Evolutionary conservation across 805 yeast species (phyloP).

Genomic region (Sugiyamaella smithiae): DNA sequence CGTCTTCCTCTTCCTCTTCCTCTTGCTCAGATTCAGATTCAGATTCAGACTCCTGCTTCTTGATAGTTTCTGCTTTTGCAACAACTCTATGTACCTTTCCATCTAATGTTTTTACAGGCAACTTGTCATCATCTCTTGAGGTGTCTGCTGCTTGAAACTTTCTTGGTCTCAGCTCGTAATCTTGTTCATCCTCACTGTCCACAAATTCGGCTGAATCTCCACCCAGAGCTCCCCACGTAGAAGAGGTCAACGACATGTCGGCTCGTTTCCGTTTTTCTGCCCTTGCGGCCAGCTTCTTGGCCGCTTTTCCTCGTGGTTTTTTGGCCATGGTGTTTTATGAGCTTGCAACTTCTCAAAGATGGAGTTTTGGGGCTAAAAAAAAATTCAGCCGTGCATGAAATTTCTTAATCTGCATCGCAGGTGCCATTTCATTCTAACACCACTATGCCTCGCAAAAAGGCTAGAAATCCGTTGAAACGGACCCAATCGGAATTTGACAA

Average conservation of each 20-base stretch:
- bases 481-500: constrained; percentile 20
- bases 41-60: constrained; percentile 28
- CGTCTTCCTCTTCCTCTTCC: constrained; percentile 33
- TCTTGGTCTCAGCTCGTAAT: constrained; percentile 75
- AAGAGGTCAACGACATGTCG: constrained; percentile 19
- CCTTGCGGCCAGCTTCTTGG: constrained; percentile 20
- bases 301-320: constrained; percentile 25
- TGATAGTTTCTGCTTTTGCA: constrained; percentile 25
- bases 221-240: constrained; percentile 21
- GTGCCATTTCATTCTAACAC: background rate
- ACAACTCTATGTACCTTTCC: constrained; percentile 73
- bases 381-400: constrained; percentile 6
- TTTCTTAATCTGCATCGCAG: no score
- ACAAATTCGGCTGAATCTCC: constrained; percentile 8
- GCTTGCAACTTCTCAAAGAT: no score
- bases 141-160: constrained; percentile 36
- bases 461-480: constrained; percentile 25
- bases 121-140: constrained; percentile 54
- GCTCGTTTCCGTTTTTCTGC: constrained; percentile 20
- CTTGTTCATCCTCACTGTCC: constrained; percentile 68
- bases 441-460: constrained; percentile 25
- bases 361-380: constrained; percentile 9
- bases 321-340: constrained; percentile 24
- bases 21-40: constrained; percentile 28
- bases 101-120: constrained; percentile 73